phyloP scores from a whole-genome alignment of 192 early-diverging fungal species.

The Allomyces macrogynus region DNA sequence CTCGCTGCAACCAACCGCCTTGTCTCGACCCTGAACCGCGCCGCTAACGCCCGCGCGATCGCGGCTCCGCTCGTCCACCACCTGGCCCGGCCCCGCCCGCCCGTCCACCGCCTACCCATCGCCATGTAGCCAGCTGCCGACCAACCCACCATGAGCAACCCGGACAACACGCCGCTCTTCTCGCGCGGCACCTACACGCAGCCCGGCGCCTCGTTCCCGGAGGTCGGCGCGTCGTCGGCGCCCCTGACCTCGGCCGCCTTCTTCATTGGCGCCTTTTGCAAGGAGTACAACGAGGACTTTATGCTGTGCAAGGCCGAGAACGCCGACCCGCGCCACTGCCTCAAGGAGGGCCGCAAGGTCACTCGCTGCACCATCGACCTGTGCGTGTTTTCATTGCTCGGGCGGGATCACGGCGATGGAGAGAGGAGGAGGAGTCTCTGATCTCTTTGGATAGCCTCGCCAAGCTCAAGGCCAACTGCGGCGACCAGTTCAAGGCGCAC shows the following conservation, averaged over 20 bases:
- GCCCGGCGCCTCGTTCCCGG: constrained; percentile 22
- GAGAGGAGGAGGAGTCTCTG: background rate
- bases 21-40: too few species aligned
- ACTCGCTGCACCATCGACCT: constrained; percentile 81
- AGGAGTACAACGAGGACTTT: constrained; percentile 85
- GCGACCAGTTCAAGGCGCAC: constrained; percentile 63
- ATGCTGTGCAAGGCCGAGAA: constrained; percentile 90
- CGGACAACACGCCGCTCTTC: background rate
- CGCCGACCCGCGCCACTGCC: constrained; percentile 71
- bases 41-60: too few species aligned
- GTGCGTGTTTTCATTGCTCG: constrained; percentile 24
- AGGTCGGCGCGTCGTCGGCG: constrained; percentile 79
- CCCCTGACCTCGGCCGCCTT: constrained; percentile 84
- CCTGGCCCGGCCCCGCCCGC: too few species aligned
- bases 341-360: constrained; percentile 85
- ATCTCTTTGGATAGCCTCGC: constrained; percentile 29
- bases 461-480: constrained; percentile 79
- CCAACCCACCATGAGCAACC: background rate
- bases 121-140: too few species aligned
- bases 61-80: too few species aligned
- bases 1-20: too few species aligned
- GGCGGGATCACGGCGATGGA: too few species aligned
- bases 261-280: constrained; percentile 72
- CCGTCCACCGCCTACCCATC: too few species aligned
- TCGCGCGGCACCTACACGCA: background rate